Conservation (phyloP, 345 rosid genomes). For the Kernera saxatilis region DNA sequence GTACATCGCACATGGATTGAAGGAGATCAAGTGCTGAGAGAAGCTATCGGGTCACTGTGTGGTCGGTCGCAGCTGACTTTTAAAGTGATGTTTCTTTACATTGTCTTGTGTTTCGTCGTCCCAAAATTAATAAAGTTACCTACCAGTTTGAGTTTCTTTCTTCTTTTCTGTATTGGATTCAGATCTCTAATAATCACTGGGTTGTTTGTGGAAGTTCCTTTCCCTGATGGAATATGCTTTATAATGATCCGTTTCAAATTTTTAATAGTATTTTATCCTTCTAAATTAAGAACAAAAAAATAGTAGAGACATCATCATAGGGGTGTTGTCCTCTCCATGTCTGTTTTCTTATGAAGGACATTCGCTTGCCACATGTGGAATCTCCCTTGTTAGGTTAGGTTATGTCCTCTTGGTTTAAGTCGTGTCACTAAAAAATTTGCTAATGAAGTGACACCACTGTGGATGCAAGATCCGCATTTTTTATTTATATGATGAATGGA, state of each 20-base stretch:
- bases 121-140: neutral
- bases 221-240: slow-evolving; percentile 8
- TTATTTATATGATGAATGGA: no score
- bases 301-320: slow-evolving; percentile 7
- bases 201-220: neutral
- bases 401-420: neutral
- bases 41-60: slow-evolving; percentile 10
- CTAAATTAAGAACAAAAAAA: neutral
- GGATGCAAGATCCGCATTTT: no score
- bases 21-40: slow-evolving; percentile 91
- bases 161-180: neutral
- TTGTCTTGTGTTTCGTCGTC: slow-evolving; percentile 7
- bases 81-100: slow-evolving; percentile 2
- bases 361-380: neutral
- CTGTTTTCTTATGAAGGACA: neutral
- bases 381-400: neutral
- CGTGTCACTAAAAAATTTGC: no score
- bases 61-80: slow-evolving; percentile 25
- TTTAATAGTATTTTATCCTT: no score
- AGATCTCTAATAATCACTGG: no score
- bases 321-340: neutral
- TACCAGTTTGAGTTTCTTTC: slow-evolving; percentile 6
- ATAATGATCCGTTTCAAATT: neutral
- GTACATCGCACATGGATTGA: slow-evolving; percentile 76
- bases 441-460: no score